Percentiles rank a stretch among this genome's conserved stretches.
These are phyloP conservation scores for Nakaseomyces nivariensis DNA, from an alignment of 1,139 yeast genomes.

Conservation along the genomic window DNA sequence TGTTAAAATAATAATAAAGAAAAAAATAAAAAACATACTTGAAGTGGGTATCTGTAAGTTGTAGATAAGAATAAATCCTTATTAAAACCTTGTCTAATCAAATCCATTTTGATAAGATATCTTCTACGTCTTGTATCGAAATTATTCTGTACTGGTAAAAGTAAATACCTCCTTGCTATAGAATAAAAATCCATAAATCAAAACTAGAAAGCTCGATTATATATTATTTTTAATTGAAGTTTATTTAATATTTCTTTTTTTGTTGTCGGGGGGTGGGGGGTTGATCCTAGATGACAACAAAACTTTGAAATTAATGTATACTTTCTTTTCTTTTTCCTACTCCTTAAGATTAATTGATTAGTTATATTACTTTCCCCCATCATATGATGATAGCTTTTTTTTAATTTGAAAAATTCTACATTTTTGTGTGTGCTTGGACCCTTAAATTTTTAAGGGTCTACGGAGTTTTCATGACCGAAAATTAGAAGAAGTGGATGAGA, in stretches of 20 bases:
- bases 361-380: too few species aligned
- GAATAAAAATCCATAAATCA: neutral
- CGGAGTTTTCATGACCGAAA: neutral
- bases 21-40: slow-evolving; percentile 11
- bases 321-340: too few species aligned
- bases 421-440: neutral
- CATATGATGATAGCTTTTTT: too few species aligned
- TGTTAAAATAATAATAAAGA: neutral
- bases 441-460: neutral
- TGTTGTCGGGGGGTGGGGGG: too few species aligned
- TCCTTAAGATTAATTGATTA: too few species aligned
- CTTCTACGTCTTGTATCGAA: neutral
- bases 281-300: too few species aligned
- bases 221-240: slow-evolving; percentile 22
- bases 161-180: neutral
- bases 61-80: slow-evolving; percentile 12
- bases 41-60: slow-evolving; percentile 24
- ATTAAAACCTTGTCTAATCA: slow-evolving; percentile 10
- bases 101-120: slow-evolving; percentile 1
- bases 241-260: neutral
- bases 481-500: too few species aligned
- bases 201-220: slow-evolving; percentile 6
- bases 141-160: neutral
- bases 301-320: too few species aligned
- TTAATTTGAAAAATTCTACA: neutral